Evolutionary conservation across 139 green algal genomes (phyloP).

Genomic region (Gonium pectorale): DNA sequence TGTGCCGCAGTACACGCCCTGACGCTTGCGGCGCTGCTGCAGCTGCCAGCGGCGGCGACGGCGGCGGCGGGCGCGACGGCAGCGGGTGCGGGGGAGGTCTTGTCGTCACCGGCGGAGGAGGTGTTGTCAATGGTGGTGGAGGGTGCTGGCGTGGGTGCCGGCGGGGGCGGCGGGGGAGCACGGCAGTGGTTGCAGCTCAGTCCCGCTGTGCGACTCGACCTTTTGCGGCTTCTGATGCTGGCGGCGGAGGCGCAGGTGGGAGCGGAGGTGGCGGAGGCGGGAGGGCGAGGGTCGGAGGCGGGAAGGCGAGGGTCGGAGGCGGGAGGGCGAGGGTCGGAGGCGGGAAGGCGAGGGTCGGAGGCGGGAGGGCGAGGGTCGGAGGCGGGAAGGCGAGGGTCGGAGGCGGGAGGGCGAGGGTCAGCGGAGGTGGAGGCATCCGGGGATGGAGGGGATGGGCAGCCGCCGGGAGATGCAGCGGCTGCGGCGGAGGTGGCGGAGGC

Average conservation of each 20-base stretch:
- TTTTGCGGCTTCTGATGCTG: constrained; percentile 16
- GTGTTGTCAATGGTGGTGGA: not conserved
- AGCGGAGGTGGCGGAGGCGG: too few species aligned
- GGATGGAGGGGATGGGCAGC: too few species aligned
- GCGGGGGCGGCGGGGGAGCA: not conserved
- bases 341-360: too few species aligned
- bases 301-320: too few species aligned
- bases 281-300: too few species aligned
- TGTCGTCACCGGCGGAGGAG: not conserved
- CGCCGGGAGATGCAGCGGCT: too few species aligned
- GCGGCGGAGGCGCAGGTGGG: constrained; percentile 9
- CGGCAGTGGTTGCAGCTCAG: not conserved
- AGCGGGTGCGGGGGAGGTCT: not conserved
- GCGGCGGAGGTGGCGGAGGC: too few species aligned
- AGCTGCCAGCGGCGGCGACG: not conserved
- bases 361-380: too few species aligned
- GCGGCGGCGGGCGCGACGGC: not conserved
- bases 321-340: too few species aligned
- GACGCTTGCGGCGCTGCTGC: constrained; percentile 7
- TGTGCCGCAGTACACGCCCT: not conserved
- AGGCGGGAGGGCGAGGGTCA: too few species aligned
- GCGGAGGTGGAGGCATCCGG: too few species aligned
- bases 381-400: too few species aligned
- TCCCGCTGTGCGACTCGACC: not conserved
- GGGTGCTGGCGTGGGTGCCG: not conserved